phyloP scores from a whole-genome alignment of 2,329 filamentous ascomycete species.

The Claviceps citrina region DNA sequence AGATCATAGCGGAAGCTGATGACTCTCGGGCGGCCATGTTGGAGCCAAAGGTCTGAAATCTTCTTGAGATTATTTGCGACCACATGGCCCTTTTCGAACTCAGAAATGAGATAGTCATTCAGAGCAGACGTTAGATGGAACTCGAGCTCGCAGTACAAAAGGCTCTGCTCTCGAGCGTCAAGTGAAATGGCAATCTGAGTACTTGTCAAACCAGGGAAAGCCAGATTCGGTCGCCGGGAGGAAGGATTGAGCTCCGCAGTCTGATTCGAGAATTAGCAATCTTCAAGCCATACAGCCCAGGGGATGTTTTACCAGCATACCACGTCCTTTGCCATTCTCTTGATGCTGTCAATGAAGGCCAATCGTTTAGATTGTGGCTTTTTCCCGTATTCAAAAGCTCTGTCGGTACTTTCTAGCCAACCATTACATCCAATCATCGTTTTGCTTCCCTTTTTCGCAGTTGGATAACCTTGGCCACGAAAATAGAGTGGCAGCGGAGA shows the following conservation, averaged over 20 bases:
- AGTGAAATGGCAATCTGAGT: constrained; percentile 32
- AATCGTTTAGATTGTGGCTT: constrained; percentile 22
- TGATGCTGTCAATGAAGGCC: constrained; percentile 30
- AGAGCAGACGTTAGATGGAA: constrained; percentile 36
- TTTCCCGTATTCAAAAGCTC: constrained; percentile 10
- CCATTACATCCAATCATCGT: constrained; percentile 39
- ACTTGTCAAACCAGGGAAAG: not conserved
- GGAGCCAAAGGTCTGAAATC: constrained; percentile 35
- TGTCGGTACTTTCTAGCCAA: constrained; percentile 35
- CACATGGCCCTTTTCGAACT: constrained; percentile 40
- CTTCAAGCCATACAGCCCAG: not conserved
- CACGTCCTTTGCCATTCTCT: constrained; percentile 39
- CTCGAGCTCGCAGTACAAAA: constrained; percentile 44
- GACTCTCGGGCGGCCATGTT: constrained; percentile 38
- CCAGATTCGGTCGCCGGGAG: not conserved
- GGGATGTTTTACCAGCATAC: constrained; percentile 19
- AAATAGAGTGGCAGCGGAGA: constrained; percentile 30
- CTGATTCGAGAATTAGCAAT: constrained; percentile 7
- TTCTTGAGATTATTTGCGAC: constrained; percentile 35
- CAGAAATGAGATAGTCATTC: constrained; percentile 35
- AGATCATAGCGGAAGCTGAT: constrained; percentile 43
- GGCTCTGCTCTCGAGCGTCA: constrained; percentile 39
- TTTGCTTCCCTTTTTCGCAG: constrained; percentile 29
- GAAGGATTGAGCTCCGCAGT: constrained; percentile 21
- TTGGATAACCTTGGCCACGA: constrained; percentile 22